Percentiles rank a stretch among this genome's conserved stretches.
phyloP scores from a whole-genome alignment of 306 rosid genomes.

The Pterocarpus macrocarpus region DNA sequence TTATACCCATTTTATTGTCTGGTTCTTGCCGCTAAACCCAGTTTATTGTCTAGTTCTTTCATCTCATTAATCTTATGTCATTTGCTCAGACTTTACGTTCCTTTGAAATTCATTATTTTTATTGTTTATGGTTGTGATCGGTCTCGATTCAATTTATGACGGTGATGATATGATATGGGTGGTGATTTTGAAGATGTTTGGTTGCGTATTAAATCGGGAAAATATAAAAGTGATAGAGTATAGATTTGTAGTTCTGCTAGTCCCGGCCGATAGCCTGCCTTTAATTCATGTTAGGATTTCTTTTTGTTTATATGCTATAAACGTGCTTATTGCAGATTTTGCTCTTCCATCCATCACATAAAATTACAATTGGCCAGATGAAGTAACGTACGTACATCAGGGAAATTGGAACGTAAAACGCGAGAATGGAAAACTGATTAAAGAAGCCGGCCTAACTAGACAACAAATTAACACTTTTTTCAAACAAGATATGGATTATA shows the following conservation, averaged over 20 bases:
- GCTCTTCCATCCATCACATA: not conserved
- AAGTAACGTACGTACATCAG: not conserved
- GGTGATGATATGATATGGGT: not conserved
- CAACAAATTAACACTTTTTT: conserved; percentile 60
- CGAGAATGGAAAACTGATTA: conserved; percentile 33
- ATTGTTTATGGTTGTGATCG: not conserved
- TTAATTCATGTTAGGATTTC: not conserved
- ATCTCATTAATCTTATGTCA: not conserved
- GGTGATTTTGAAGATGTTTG: not conserved
- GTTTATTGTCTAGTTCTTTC: not conserved
- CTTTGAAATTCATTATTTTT: not conserved
- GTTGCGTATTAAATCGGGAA: not conserved
- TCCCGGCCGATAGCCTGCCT: not conserved
- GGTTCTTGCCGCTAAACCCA: not conserved
- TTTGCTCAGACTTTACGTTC: not conserved
- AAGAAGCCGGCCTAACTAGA: conserved; percentile 38
- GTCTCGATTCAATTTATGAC: conserved; percentile 12
- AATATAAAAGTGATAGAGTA: not conserved
- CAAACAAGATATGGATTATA: conserved; percentile 32
- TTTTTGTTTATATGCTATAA: not conserved
- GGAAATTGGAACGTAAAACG: conserved; percentile 32
- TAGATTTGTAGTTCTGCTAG: not conserved
- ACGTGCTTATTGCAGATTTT: conserved; percentile 28
- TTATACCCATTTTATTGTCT: not conserved
- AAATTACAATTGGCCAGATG: conserved; percentile 27